A percentile compares a stretch with the other conserved stretches of the same genome.
Conservation (phyloP, 805 yeast genomes). For the Nakazawaea ernobii region DNA sequence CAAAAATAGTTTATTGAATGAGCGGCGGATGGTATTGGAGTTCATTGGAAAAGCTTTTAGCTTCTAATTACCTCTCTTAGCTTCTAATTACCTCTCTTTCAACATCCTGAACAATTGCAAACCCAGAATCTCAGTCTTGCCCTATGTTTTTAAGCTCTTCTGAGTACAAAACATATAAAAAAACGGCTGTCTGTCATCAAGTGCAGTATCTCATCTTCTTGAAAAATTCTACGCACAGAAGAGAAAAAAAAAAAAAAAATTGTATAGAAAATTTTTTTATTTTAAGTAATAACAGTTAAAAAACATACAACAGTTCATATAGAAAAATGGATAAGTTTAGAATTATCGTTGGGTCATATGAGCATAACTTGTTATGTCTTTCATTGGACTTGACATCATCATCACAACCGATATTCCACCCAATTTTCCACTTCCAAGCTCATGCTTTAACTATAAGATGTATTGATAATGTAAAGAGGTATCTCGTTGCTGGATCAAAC, state of each 20-base stretch:
- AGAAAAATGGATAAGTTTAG: constrained; percentile 43
- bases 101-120: no score
- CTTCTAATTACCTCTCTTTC: no score
- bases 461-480: constrained; percentile 75
- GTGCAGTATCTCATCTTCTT: no score
- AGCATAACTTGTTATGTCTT: constrained; percentile 83
- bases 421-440: constrained; percentile 94
- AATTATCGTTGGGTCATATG: constrained; percentile 91
- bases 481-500: constrained; percentile 88
- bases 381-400: constrained; percentile 54
- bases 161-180: no score
- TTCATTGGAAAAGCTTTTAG: no score
- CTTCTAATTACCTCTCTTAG: no score
- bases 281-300: background rate
- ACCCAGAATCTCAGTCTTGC: no score
- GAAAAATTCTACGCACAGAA: no score
- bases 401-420: constrained; percentile 69
- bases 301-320: background rate
- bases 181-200: no score
- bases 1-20: no score
- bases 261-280: background rate
- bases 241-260: background rate
- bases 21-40: no score
- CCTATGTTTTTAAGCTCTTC: no score
- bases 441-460: constrained; percentile 86